Evolutionary conservation across 2,329 filamentous ascomycete genomes (phyloP), one percentile per base, ranked within the genome.

Genomic region (Fonsecaea pedrosoi): DNA sequence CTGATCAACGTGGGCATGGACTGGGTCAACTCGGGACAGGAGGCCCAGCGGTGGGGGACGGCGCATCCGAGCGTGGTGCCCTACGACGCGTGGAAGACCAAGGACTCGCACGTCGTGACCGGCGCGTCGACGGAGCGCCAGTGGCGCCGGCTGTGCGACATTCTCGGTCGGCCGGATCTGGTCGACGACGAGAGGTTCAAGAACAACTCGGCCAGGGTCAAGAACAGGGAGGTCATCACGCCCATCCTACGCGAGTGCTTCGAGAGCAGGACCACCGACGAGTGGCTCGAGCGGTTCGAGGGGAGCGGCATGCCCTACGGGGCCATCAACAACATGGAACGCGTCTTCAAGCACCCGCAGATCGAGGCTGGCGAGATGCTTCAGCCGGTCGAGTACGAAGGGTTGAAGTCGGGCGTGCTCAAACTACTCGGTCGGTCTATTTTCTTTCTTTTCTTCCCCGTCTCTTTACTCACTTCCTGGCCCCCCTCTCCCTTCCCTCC

Each of bases 101-200:
- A 85, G 62, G 89, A 92, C 68, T 88, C 89, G n/a, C 86, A 88
- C 65, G 83, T 92, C 40, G 82, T 92, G 18, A 83, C 91, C 55
- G 90, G 90, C 4, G 89, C 89, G 34, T 89, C 88, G n/a, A 92
- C 92, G 72, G 88, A 91, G 74, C 83, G 86, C 5, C 82, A 92
- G 1, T 92, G 90, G 69, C 84, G 85, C 15, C 83, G 90, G 18
- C 78, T 92, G 9, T 89, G 87, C 72, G 82, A 87, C 38, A 83
- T 84, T 0, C 78, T 92, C 0, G 85, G 84, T 0, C 80, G 79
- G n/a, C 82, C 86, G 0, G 83, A 89, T 55, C 88, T 89, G 85
- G 87, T 85, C 67, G 79, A 83, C 1, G 84, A 91, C 71, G 74
- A 82, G 1, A 84, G 82, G 65, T 92, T 86, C 77, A 80, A 77